phyloP scores from a whole-genome alignment of 306 rosid species.

The Mimosa pudica region DNA sequence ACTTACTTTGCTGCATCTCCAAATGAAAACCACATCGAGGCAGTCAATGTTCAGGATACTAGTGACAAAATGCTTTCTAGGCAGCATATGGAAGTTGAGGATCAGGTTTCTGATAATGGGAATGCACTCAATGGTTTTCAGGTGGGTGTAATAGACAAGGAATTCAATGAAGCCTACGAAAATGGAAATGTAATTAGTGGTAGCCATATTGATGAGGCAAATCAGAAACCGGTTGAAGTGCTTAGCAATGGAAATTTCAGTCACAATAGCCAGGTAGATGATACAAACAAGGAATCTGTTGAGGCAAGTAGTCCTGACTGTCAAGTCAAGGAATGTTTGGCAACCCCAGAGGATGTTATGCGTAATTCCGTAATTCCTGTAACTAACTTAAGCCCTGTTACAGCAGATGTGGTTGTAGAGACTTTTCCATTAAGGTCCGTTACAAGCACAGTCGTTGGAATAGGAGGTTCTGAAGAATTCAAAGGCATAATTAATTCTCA shows the following conservation, averaged over 20 bases:
- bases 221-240: background rate
- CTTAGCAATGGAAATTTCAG: constrained; percentile 34
- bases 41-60: constrained; percentile 35
- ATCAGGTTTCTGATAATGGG: constrained; percentile 27
- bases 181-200: constrained; percentile 38
- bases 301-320: constrained; percentile 35
- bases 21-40: constrained; percentile 42
- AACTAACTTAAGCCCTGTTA: constrained; percentile 40
- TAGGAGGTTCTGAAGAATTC: constrained; percentile 43
- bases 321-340: constrained; percentile 34
- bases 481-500: constrained; percentile 33
- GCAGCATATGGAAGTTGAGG: constrained; percentile 22
- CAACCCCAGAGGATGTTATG: constrained; percentile 40
- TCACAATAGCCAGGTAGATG: constrained; percentile 45
- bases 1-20: constrained; percentile 39
- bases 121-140: constrained; percentile 36
- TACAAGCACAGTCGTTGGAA: constrained; percentile 35
- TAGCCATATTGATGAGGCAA: constrained; percentile 33
- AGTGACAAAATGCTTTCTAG: constrained; percentile 39
- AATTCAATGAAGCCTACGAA: constrained; percentile 19
- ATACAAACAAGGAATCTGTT: constrained; percentile 31
- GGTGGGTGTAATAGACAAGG: constrained; percentile 32
- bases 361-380: constrained; percentile 38
- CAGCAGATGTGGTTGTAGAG: constrained; percentile 62
- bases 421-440: constrained; percentile 67